phyloP scores from a whole-genome alignment of 2,329 filamentous ascomycete genomes.

The Cladosporium halotolerans region DNA sequence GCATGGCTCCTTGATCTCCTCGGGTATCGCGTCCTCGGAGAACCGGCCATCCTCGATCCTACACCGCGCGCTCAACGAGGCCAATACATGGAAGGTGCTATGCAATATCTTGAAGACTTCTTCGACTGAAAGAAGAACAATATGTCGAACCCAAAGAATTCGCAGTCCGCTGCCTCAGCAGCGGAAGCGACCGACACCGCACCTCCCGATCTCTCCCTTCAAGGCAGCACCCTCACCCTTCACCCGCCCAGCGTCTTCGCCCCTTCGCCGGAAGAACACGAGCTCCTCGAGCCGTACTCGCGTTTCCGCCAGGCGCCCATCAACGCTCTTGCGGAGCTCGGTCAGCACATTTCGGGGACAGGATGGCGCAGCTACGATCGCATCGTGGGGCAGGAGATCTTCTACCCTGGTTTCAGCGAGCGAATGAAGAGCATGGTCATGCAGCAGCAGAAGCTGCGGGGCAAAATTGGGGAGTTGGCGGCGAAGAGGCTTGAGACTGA shows the following conservation, averaged over 20 bases:
- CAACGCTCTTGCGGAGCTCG: conserved; percentile 87
- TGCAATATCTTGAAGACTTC: too few species aligned
- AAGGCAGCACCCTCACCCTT: conserved; percentile 39
- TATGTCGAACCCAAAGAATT: neutral
- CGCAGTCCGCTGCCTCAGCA: neutral
- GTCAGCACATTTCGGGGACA: conserved; percentile 82
- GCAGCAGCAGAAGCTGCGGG: conserved; percentile 65
- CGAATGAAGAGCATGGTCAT: conserved; percentile 78
- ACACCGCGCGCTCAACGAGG: too few species aligned
- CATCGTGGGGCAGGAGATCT: conserved; percentile 84
- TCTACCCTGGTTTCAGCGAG: conserved; percentile 86
- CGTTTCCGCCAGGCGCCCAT: conserved; percentile 70
- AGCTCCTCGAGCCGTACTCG: conserved; percentile 74
- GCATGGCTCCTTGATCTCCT: too few species aligned
- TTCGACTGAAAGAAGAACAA: neutral
- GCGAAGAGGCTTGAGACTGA: conserved; percentile 68
- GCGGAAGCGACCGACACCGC: neutral
- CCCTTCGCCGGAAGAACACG: conserved; percentile 47
- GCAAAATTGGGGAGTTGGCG: conserved; percentile 70
- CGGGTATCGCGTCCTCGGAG: too few species aligned
- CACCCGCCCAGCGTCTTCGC: conserved; percentile 38
- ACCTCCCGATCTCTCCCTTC: conserved; percentile 42
- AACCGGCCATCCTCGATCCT: too few species aligned
- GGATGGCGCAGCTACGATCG: conserved; percentile 94
- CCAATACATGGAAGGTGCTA: too few species aligned